Conservation (phyloP, 2,329 filamentous ascomycete genomes). For the Ascochyta pisi region DNA sequence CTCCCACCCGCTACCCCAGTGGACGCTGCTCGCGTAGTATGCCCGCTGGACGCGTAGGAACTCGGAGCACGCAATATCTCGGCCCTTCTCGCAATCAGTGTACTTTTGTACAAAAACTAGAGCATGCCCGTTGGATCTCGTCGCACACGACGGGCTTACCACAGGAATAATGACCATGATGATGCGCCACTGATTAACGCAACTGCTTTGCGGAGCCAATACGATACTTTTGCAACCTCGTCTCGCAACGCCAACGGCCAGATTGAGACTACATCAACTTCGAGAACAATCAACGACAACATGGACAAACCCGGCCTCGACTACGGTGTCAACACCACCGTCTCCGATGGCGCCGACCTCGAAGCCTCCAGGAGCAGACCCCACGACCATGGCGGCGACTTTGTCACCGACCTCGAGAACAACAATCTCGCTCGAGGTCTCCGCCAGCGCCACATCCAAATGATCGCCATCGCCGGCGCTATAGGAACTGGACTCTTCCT, state of each 20-base stretch:
- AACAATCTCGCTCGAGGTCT: constrained; percentile 37
- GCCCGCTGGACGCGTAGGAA: neutral
- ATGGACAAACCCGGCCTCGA: constrained; percentile 12
- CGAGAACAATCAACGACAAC: neutral
- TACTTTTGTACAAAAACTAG: neutral
- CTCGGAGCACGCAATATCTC: constrained; percentile 18
- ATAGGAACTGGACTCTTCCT: constrained; percentile 64
- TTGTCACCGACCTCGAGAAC: constrained; percentile 22
- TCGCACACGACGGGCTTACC: neutral
- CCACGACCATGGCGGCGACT: constrained; percentile 17
- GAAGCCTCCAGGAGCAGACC: constrained; percentile 13
- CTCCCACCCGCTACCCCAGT: constrained; percentile 10
- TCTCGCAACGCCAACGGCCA: neutral
- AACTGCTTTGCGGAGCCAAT: constrained; percentile 7
- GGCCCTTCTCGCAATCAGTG: constrained; percentile 12
- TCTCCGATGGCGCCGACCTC: constrained; percentile 8
- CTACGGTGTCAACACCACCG: constrained; percentile 7
- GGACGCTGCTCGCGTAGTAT: neutral
- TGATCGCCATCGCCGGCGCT: constrained; percentile 64
- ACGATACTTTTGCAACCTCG: constrained; percentile 11
- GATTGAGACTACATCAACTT: neutral
- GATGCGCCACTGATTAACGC: constrained; percentile 8
- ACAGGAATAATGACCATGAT: neutral
- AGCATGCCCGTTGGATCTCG: constrained; percentile 8
- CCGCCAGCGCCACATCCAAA: constrained; percentile 60